A percentile compares a stretch with the other conserved stretches of the same genome.
These are phyloP conservation scores for Pascua sp. DNA, from an alignment of 1,284 basidiomycete genomes.

Conservation along the genomic window DNA sequence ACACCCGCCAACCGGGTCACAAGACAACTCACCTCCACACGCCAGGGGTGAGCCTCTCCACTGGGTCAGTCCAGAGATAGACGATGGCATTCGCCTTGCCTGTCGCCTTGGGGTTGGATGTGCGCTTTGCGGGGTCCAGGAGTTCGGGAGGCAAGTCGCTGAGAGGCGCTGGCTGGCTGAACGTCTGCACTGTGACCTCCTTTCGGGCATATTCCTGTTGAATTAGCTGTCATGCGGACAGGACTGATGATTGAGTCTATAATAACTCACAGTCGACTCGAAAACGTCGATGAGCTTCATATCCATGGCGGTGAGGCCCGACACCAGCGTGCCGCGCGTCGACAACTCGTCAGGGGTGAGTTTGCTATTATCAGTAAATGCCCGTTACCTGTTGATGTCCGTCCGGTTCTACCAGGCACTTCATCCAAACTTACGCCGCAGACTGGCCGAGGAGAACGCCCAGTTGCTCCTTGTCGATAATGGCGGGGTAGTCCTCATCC, in stretches of 20 bases:
- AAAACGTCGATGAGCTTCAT: constrained; percentile 65
- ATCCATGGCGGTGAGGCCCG: constrained; percentile 61
- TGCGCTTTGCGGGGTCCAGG: constrained; percentile 2
- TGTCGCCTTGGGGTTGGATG: constrained; percentile 2
- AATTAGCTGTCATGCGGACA: not conserved
- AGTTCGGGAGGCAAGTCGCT: constrained; percentile 45
- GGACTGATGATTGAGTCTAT: too few relatives aligned
- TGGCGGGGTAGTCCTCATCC: constrained; percentile 69
- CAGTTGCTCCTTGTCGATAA: constrained; percentile 51
- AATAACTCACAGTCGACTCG: constrained; percentile 56
- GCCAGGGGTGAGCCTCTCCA: constrained; percentile 54
- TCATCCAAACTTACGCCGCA: not conserved
- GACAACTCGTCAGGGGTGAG: constrained; percentile 51
- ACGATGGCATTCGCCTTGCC: constrained; percentile 54
- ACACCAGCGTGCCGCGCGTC: constrained; percentile 68
- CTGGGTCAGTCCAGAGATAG: constrained; percentile 64
- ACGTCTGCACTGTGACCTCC: constrained; percentile 51
- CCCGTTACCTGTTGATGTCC: too few relatives aligned
- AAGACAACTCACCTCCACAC: constrained; percentile 66
- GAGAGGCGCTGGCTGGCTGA: constrained; percentile 50
- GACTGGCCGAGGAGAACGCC: constrained; percentile 14
- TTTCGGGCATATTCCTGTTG: constrained; percentile 37
- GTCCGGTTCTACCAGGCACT: too few relatives aligned
- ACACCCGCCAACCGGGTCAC: too few relatives aligned
- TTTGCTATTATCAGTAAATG: constrained; percentile 35